Evolutionary conservation across 2,329 filamentous ascomycete genomes (phyloP), one percentile per base, ranked within the genome.

Genomic region (Colletotrichum sp.): DNA sequence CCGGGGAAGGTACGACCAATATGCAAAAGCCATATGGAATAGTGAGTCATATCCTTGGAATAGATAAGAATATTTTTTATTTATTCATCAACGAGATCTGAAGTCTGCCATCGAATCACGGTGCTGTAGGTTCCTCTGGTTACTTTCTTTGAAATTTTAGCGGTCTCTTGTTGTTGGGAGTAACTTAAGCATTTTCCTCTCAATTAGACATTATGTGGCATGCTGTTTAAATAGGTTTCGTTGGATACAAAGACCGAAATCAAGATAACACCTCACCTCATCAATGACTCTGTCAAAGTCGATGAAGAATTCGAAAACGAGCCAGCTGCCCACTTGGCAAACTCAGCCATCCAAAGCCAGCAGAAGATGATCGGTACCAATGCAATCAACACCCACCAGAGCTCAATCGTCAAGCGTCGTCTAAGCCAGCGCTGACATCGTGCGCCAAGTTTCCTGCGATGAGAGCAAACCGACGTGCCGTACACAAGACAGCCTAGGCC

Each of bases 401-500:
- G 74, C 80, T 89, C 88, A 6, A 89, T 77, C 0, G 87, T 88
- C 25, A 89, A 77, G 43, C 84, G 85, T 2, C 81, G 80, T 34
- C 87, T 84, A 39, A 90, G 77, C 88, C 88, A 89, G 22, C 83
- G 83, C 66, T 80, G 89, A 72, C 83, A 80, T 78, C 81, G 92
- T 76, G 77, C 92, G 85, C 77, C 82, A 76, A 85, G 78, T 70
- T 81, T 83, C 8, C 83, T 84, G 7, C 86, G 83, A 72, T 90
- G 87, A 3, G 83, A 79, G 75, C 90, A 92, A 3, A 80, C 84
- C 0, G 77, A 78, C 6, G 90, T 92, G 28, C 86, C 88, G 70
- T 87, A 89, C 13, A 92, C 87, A 12, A 91, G 83, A 78, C 90
- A 92, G 5, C 90, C 90, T 1, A 92, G 82, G 2, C 88, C 89